phyloP scores from a whole-genome alignment of 192 early-diverging fungal species.

The Coemansia sp. region DNA sequence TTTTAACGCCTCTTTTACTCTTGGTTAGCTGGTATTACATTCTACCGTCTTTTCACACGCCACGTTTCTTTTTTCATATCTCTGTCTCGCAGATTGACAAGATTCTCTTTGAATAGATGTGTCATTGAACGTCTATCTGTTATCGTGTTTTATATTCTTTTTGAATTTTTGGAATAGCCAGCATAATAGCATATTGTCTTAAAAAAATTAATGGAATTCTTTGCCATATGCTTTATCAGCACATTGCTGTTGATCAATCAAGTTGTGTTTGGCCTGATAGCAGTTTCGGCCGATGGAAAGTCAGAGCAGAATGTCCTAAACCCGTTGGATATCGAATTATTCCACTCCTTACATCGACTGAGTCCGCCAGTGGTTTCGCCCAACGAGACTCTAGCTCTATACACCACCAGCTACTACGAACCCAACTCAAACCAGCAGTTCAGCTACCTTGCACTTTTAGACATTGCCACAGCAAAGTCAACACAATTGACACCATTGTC shows the following conservation, averaged over 20 bases:
- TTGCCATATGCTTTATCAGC: not conserved
- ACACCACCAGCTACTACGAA: slow-evolving; percentile 25
- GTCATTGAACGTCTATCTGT: no score
- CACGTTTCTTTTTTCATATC: not conserved
- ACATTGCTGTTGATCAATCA: not conserved
- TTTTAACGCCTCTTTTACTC: not conserved
- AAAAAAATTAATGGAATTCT: not conserved
- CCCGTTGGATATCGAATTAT: slow-evolving; percentile 52
- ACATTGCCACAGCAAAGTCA: slow-evolving; percentile 21
- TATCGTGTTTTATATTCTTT: no score
- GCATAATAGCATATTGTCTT: not conserved
- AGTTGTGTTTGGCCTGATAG: not conserved
- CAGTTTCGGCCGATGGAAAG: not conserved
- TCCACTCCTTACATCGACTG: slow-evolving; percentile 36
- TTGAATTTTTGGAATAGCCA: no score
- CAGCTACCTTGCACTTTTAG: slow-evolving; percentile 17
- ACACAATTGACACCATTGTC: slow-evolving; percentile 29
- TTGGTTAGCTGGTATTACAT: not conserved
- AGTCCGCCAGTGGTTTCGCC: slow-evolving; percentile 37
- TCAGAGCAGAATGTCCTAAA: not conserved
- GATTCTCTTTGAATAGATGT: no score
- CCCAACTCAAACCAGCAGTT: slow-evolving; percentile 24
- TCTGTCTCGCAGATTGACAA: not conserved
- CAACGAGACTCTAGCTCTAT: slow-evolving; percentile 27
- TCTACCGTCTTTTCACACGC: not conserved